Base-by-base conservation (phyloP, 2,329 filamentous ascomycete genomes). In the Chrysoporthe deuterocubensis region DNA sequence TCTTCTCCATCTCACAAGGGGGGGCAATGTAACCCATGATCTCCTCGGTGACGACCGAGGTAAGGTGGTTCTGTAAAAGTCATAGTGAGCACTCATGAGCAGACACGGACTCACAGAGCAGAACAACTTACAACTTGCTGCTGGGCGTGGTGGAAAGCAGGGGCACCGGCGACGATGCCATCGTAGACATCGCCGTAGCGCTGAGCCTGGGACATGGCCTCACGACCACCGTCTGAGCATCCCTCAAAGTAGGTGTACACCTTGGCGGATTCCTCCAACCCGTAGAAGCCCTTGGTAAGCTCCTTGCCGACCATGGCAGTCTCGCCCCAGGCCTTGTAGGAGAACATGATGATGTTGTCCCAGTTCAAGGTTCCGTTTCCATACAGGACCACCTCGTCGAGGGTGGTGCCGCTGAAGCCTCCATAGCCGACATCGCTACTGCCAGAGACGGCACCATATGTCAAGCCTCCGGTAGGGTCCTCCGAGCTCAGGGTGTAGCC, bases 281-380 rank as follows among this genome's bases (percentile, higher is more conserved):
- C 74, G 72, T 81, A 86, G 64, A 84, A 80, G 46, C 74, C 75
- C 68, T 74, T 73, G 21, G 81, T 78, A 54, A 85, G 65, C 2
- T 76, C 74, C 71, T 85, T 85, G 34, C 82, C 82, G 13, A 85
- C 72, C 32, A 76, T 71, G 11, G 81, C 84, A 78, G 86, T 81
- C 74, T 88, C 85, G 57, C 81, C 81, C 1, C 86, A 76, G 0
- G 81, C 84, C 69, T 82, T 78, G 75, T 87, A 87, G 0, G 76
- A 79, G 64, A 85, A 86, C 77, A 82, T 84, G 75, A 83, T 80
- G 3, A 80, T 77, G 1, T 80, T 76, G 44, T 86, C 78, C 76
- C 79, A 86, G 74, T 87, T 84, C 71, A 84, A 77, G 3, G 82
- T 81, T 13, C 84, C 84, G 67, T 87, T 85, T n/a, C 76, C 80